Base-by-base conservation (phyloP, 1,139 yeast genomes). In the Sugiyamaella japonica region DNA sequence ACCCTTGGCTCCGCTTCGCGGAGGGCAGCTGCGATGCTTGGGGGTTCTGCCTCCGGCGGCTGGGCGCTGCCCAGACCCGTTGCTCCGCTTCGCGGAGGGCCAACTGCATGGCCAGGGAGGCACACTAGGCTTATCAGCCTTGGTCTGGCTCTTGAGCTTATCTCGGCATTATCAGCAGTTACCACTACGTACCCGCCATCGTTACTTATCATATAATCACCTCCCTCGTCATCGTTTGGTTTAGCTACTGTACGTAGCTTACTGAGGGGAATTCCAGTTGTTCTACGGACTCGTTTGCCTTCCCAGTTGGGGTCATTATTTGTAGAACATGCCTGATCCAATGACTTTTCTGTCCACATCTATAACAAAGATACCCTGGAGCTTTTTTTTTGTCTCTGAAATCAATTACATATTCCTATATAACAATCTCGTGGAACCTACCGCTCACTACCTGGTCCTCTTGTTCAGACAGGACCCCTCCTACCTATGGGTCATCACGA, bases 261-360 rank as follows among this genome's bases (percentile, higher is more conserved):
- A 44, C 95, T 86, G 70, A 87, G 86, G 4, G 99, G 99, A 66
- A 93, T 93, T 82, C 99, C 99, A 0, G 99, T 93, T 0, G 98
- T 91, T 65, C 96, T 81, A 66, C 89, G 85, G 50, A 93, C 86
- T 61, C 95, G 80, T 67, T 88, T 89, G 29, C 96, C 96, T 68
- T 93, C 98, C 79, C 90, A 90, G 64, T 84, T 87, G 4, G 97
- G 96, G 70, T 93, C 99, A 54, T 83, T 83, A 63, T 88, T 87
- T 1, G 96, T 89, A 0, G 99, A 99, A 74, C 99, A 93, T 62
- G 90, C 89, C 66, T 88, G 88, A 95, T 91, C 93, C 96, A 91
- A 70, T 93, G 99, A 59, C 93, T 97, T 70, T 90, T 89, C 48
- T 89, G 90, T 51, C 99, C 99, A 75, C 99, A 93, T 68, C 97